Evolutionary conservation across 768 basidiomycete genomes (phyloP).

Genomic region (Amanita brunnescens): DNA sequence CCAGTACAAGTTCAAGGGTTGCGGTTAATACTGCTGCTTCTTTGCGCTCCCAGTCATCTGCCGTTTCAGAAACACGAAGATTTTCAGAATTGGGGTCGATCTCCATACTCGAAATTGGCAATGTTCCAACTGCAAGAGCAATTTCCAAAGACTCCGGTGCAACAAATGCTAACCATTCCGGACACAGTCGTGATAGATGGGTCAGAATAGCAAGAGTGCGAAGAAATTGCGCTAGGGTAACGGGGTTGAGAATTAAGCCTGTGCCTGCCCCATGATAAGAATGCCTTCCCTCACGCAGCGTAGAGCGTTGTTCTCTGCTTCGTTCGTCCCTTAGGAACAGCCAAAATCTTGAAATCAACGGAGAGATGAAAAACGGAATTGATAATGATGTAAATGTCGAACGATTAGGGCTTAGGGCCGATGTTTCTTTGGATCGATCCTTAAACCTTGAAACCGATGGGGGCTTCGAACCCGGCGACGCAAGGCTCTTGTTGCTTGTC

Average conservation of each 20-base stretch:
- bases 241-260: conserved; percentile 71
- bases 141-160: conserved; percentile 80
- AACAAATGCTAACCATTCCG: conserved; percentile 72
- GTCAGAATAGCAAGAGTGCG: conserved; percentile 70
- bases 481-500: conserved; percentile 30
- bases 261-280: conserved; percentile 70
- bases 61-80: conserved; percentile 21
- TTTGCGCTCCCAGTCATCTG: conserved; percentile 25
- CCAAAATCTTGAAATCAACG: conserved; percentile 94
- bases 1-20: conserved; percentile 68
- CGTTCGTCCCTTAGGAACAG: conserved; percentile 82
- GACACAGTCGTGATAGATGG: conserved; percentile 73
- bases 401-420: background rate
- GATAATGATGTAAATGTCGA: conserved; percentile 56
- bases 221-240: conserved; percentile 70
- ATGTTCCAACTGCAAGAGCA: conserved; percentile 69
- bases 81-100: conserved; percentile 26
- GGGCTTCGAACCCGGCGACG: conserved; percentile 34
- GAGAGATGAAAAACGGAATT: conserved; percentile 82
- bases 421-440: conserved; percentile 22
- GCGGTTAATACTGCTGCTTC: conserved; percentile 70
- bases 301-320: conserved; percentile 62
- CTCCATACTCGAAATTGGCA: conserved; percentile 42
- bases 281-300: conserved; percentile 40
- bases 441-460: conserved; percentile 33